Conservation (phyloP, 2,329 filamentous ascomycete species). For the Trichoderma pleuroti region DNA sequence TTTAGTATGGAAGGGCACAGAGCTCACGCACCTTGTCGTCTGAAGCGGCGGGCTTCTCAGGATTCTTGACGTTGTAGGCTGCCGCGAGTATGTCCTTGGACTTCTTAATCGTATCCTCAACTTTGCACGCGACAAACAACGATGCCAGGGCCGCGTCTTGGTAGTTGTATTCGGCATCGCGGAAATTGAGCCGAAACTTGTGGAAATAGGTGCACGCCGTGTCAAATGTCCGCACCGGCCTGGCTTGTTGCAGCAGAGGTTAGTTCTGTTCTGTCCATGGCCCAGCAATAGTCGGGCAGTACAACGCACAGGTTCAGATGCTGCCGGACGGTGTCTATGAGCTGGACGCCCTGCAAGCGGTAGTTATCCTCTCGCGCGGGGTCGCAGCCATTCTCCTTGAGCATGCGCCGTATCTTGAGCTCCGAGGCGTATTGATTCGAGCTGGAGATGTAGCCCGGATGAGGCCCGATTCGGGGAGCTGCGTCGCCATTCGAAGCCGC, state of each 20-base stretch:
- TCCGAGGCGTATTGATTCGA: slow-evolving; percentile 75
- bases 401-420: slow-evolving; percentile 69
- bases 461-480: slow-evolving; percentile 36
- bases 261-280: neutral
- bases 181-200: slow-evolving; percentile 82
- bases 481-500: slow-evolving; percentile 20
- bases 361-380: slow-evolving; percentile 75
- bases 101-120: slow-evolving; percentile 97
- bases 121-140: slow-evolving; percentile 91
- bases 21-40: slow-evolving; percentile 69
- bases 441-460: slow-evolving; percentile 48
- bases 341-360: slow-evolving; percentile 79
- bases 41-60: slow-evolving; percentile 63
- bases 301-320: slow-evolving; percentile 69
- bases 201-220: slow-evolving; percentile 92
- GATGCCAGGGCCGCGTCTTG: slow-evolving; percentile 84
- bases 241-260: slow-evolving; percentile 32
- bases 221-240: slow-evolving; percentile 85
- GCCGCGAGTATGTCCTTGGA: slow-evolving; percentile 89
- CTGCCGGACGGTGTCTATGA: slow-evolving; percentile 81
- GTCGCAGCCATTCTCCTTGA: slow-evolving; percentile 66
- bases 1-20: neutral
- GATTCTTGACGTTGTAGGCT: slow-evolving; percentile 77
- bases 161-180: slow-evolving; percentile 81
- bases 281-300: neutral